Evolutionary conservation across 192 early-diverging fungal species (phyloP).

Genomic region (Geranomyces variabilis): DNA sequence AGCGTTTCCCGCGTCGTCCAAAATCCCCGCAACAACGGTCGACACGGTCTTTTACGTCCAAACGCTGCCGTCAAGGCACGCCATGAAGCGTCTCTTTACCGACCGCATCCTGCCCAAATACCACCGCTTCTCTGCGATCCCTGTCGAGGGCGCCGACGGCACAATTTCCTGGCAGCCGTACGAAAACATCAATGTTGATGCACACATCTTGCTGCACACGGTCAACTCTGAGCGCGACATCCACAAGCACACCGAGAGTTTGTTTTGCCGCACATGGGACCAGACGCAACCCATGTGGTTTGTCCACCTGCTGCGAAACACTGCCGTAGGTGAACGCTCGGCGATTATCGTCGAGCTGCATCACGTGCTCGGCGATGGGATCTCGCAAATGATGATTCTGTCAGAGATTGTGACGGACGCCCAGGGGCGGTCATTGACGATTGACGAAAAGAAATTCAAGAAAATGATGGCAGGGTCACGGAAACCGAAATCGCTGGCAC

Average conservation of each 20-base stretch:
- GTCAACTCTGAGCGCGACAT: constrained; percentile 23
- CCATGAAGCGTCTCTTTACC: constrained; percentile 5
- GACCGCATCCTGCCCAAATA: constrained; percentile 26
- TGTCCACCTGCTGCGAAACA: constrained; percentile 20
- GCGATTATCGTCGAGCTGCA: constrained; percentile 27
- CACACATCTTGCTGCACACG: constrained; percentile 4
- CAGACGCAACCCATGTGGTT: constrained; percentile 26
- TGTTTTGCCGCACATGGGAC: constrained; percentile 31
- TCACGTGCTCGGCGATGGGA: constrained; percentile 33
- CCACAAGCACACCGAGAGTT: constrained; percentile 12
- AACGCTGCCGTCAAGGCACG: constrained; percentile 2
- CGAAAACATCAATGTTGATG: constrained; percentile 18
- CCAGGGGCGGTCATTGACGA: constrained; percentile 20
- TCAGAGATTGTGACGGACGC: constrained; percentile 20
- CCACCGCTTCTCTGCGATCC: constrained; percentile 28
- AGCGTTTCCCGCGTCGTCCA: constrained; percentile 22
- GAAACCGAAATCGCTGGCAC: not conserved
- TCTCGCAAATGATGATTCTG: constrained; percentile 27
- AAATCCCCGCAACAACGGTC: constrained; percentile 33
- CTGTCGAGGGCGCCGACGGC: constrained; percentile 22
- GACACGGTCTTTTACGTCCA: constrained; percentile 22
- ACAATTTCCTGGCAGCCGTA: constrained; percentile 11
- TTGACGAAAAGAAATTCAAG: constrained; percentile 33
- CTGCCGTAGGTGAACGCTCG: not conserved
- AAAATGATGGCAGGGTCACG: not conserved